A percentile compares a stretch with the other conserved stretches of the same genome.
phyloP scores from a whole-genome alignment of 371 early-diverging fungal species.

The Gilbertella persicaria region DNA sequence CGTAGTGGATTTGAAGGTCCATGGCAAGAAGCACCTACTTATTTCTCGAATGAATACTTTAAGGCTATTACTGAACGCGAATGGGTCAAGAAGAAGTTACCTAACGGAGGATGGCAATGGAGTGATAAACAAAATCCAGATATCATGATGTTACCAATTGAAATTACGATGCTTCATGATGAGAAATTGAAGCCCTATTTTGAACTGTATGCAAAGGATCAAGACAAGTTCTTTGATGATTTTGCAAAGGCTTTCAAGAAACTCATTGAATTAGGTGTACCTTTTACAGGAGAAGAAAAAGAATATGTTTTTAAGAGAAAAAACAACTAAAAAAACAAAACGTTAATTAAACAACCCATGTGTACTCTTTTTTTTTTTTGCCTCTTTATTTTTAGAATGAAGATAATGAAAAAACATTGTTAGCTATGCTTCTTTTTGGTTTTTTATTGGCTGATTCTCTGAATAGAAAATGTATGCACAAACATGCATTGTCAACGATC shows the following conservation, averaged over 20 bases:
- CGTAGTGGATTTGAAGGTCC: conserved; percentile 87
- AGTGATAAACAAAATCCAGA: conserved; percentile 62
- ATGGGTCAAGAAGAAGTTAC: conserved; percentile 72
- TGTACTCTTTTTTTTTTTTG: not conserved
- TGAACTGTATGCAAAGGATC: conserved; percentile 76
- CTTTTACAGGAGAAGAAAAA: conserved; percentile 15
- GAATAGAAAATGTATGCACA: too few relatives aligned
- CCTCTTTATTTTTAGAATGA: not conserved
- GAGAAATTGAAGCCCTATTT: conserved; percentile 68
- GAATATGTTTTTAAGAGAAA: conserved; percentile 7
- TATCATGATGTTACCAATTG: conserved; percentile 89
- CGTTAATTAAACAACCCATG: too few relatives aligned
- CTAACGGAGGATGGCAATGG: conserved; percentile 69
- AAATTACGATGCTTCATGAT: conserved; percentile 68
- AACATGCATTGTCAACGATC: too few relatives aligned
- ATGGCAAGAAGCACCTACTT: conserved; percentile 85
- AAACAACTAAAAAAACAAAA: not conserved
- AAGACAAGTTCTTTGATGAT: conserved; percentile 74
- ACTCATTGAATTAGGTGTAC: conserved; percentile 81
- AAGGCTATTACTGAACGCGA: conserved; percentile 61
- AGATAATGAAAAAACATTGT: not conserved
- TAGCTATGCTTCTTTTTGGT: too few relatives aligned
- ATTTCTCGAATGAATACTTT: conserved; percentile 82
- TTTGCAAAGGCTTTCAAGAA: conserved; percentile 80
- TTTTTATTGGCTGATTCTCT: too few relatives aligned